Conservation (phyloP, 441 rosid species). For the Omphalea diandra region DNA sequence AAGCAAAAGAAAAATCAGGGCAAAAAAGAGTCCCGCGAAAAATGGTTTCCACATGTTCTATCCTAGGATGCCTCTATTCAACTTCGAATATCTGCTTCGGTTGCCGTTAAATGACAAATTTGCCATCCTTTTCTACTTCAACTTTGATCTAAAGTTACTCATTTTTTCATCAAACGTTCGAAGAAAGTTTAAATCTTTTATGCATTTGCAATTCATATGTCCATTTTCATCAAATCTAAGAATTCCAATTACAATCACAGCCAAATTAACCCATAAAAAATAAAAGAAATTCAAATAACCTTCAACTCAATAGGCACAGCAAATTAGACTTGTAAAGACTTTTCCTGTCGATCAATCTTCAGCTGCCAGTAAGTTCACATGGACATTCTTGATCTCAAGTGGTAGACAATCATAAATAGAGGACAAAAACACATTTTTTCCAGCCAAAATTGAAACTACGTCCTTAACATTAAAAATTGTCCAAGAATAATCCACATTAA, state of each 20-base stretch:
- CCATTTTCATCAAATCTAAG: too few species aligned
- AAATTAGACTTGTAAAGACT: too few species aligned
- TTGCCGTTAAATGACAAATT: constrained; percentile 21
- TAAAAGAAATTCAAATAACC: too few species aligned
- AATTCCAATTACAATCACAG: too few species aligned
- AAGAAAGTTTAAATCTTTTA: too few species aligned
- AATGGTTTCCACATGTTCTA: constrained; percentile 39
- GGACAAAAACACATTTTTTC: not conserved
- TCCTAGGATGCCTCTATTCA: not conserved
- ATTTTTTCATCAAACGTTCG: too few species aligned
- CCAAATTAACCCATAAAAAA: too few species aligned
- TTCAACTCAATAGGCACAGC: too few species aligned
- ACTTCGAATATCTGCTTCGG: constrained; percentile 31
- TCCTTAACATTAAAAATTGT: constrained; percentile 9
- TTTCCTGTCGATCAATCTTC: not conserved
- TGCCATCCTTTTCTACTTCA: constrained; percentile 26
- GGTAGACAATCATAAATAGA: not conserved
- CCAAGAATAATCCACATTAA: constrained; percentile 18
- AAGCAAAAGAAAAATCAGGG: constrained; percentile 9
- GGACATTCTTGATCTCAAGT: not conserved
- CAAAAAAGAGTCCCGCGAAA: constrained; percentile 13
- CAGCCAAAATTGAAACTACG: constrained; percentile 27
- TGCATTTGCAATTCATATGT: too few species aligned
- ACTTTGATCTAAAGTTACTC: too few species aligned
- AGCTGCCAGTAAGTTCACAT: not conserved